Percentiles rank a stretch among this genome's conserved stretches.
Conservation (phyloP, 2,329 filamentous ascomycete genomes). For the Zasmidium citrigriseum region DNA sequence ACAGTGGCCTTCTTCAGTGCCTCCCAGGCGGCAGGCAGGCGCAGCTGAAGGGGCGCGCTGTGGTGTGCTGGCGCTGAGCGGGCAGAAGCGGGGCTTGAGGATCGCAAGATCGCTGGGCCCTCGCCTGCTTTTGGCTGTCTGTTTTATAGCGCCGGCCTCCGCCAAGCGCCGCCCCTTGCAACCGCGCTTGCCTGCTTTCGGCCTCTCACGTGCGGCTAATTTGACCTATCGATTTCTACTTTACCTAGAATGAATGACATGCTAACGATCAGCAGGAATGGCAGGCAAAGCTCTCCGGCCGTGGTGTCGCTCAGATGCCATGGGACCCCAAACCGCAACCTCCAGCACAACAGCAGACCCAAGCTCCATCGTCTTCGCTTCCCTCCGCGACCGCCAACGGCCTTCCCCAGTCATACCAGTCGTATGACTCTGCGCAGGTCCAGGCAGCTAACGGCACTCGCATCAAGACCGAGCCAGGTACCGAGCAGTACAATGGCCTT, state of each 20-base stretch:
- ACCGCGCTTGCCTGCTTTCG: constrained; percentile 38
- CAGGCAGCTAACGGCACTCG: constrained; percentile 42
- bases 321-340: constrained; percentile 88
- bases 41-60: constrained; percentile 20
- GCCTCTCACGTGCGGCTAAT: constrained; percentile 22
- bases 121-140: constrained; percentile 46
- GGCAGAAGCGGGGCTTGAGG: constrained; percentile 46
- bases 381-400: constrained; percentile 23
- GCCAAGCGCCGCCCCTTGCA: constrained; percentile 21
- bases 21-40: constrained; percentile 5
- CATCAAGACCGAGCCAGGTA: constrained; percentile 56
- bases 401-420: constrained; percentile 23
- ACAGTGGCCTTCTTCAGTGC: constrained; percentile 6
- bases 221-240: constrained; percentile 4
- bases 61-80: constrained; percentile 11
- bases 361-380: constrained; percentile 21
- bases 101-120: constrained; percentile 39
- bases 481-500: constrained; percentile 33
- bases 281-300: constrained; percentile 85
- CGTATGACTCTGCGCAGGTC: constrained; percentile 28
- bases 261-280: constrained; percentile 66
- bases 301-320: constrained; percentile 84
- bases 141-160: constrained; percentile 43
- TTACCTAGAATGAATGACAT: constrained; percentile 5
- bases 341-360: constrained; percentile 40